Evolutionary conservation across 495 filamentous ascomycete species (phyloP).

Genomic region (Bryoglossum gracile): DNA sequence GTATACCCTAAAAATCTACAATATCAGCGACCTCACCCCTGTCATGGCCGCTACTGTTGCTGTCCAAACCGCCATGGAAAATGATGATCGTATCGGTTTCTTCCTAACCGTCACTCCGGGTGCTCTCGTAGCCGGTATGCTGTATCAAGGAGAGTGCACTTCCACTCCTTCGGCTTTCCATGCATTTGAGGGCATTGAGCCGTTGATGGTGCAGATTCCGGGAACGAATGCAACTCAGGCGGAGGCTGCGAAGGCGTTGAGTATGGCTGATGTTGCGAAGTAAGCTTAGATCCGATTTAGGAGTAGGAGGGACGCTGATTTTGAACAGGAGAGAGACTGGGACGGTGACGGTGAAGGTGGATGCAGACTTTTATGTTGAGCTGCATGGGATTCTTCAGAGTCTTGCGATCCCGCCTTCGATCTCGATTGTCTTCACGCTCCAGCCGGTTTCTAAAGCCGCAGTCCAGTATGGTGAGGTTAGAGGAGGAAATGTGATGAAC

Average conservation of each 20-base stretch:
- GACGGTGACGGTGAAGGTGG: neutral
- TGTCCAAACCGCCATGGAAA: conserved; percentile 5
- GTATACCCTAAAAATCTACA: neutral
- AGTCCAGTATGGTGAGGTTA: conserved; percentile 17
- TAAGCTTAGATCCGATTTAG: neutral
- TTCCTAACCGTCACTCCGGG: neutral
- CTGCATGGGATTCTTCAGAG: neutral
- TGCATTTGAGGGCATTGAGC: neutral
- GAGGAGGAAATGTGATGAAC: conserved; percentile 23
- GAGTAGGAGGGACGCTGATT: neutral
- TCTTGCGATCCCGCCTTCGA: conserved; percentile 1
- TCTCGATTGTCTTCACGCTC: conserved; percentile 26
- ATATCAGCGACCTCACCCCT: neutral
- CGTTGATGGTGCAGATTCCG: neutral
- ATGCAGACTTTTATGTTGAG: neutral
- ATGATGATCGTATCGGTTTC: conserved; percentile 3
- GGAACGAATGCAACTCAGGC: neutral
- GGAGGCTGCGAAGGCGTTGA: neutral
- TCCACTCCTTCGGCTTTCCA: neutral
- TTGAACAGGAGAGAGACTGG: neutral
- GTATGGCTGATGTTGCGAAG: neutral
- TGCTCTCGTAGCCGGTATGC: neutral
- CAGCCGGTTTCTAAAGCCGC: conserved; percentile 24
- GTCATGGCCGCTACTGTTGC: neutral
- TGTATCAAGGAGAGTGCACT: neutral